phyloP scores from a whole-genome alignment of 2,329 filamentous ascomycete species.

The Paramyrothecium roridum region DNA sequence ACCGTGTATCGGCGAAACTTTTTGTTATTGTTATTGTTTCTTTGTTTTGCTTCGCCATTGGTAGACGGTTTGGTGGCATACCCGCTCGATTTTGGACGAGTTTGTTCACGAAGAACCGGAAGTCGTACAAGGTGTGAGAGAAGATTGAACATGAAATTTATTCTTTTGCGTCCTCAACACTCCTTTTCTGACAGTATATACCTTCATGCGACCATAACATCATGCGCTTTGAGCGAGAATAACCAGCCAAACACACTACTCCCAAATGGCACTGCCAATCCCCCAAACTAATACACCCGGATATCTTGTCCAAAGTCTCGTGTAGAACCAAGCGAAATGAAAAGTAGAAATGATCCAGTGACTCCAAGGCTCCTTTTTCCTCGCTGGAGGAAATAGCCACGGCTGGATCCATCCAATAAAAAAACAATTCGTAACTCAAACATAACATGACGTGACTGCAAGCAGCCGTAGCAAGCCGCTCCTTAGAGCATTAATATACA shows the following conservation, averaged over 20 bases:
- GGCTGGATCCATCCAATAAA: neutral
- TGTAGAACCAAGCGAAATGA: too few species aligned
- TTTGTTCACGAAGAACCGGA: too few species aligned
- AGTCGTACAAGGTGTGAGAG: neutral
- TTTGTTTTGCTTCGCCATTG: neutral
- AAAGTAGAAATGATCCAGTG: too few species aligned
- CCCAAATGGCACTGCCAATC: too few species aligned
- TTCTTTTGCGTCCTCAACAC: neutral
- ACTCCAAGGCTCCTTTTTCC: too few species aligned
- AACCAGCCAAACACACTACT: neutral
- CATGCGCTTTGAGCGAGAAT: neutral
- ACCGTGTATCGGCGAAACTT: neutral
- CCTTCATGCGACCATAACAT: neutral
- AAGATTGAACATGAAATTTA: neutral
- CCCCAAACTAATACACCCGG: too few species aligned
- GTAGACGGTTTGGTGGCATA: too few species aligned
- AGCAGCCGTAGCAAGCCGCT: neutral
- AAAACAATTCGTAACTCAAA: neutral
- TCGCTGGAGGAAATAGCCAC: too few species aligned
- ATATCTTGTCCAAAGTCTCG: too few species aligned
- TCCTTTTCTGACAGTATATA: neutral
- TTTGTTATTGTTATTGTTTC: neutral
- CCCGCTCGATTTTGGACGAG: too few species aligned
- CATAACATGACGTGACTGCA: neutral
- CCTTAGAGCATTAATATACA: conserved; percentile 13